Conservation (phyloP, 192 early-diverging fungal species). For the Dissophora ornata region DNA sequence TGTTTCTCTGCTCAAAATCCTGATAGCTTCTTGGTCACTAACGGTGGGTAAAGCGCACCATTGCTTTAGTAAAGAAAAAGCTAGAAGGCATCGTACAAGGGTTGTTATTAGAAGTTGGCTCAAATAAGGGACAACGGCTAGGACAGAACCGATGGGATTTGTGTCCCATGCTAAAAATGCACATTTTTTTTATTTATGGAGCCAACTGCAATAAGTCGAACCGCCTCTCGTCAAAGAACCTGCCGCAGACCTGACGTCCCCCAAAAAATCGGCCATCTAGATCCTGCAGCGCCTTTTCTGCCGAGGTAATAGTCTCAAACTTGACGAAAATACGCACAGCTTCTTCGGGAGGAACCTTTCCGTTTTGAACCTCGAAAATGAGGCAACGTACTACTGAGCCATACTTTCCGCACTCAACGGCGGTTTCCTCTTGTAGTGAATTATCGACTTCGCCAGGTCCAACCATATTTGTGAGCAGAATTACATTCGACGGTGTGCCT, state of each 20-base stretch:
- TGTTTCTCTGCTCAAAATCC: no score
- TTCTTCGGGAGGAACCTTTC: conserved; percentile 66
- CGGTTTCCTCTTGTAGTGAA: conserved; percentile 77
- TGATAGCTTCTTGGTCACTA: no score
- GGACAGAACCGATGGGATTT: no score
- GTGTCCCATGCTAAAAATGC: background rate
- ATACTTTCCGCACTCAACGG: conserved; percentile 82
- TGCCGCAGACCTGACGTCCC: conserved; percentile 70
- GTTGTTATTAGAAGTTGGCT: no score
- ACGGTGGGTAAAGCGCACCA: no score
- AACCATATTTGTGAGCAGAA: conserved; percentile 82
- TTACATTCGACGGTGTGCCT: conserved; percentile 55
- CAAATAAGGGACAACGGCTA: no score
- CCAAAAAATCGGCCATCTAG: conserved; percentile 85
- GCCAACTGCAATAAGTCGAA: conserved; percentile 71
- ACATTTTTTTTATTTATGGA: conserved; percentile 34
- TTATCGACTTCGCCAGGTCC: conserved; percentile 83
- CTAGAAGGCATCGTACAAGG: no score
- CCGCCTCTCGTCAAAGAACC: conserved; percentile 67
- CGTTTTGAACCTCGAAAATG: conserved; percentile 73
- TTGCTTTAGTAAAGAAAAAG: no score
- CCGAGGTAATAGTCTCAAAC: conserved; percentile 64
- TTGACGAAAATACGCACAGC: conserved; percentile 87
- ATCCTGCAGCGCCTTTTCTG: conserved; percentile 62
- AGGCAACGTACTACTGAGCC: conserved; percentile 76